phyloP scores from a whole-genome alignment of 305 asterid genomes.

The Euphrasia arctica region DNA sequence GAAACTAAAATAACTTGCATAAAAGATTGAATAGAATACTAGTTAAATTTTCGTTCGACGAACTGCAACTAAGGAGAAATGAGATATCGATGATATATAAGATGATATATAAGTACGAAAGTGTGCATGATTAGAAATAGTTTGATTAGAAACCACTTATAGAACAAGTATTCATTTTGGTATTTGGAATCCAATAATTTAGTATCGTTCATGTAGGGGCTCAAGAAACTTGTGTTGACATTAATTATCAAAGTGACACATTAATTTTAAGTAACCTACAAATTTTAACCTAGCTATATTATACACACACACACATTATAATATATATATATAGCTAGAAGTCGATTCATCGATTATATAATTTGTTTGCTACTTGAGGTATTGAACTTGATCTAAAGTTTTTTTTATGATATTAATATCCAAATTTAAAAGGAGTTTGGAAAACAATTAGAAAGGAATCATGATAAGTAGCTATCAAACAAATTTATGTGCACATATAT shows the following conservation, averaged over 20 bases:
- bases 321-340: too few relatives aligned
- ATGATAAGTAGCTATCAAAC: not conserved
- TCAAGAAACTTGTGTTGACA: conserved; percentile 51
- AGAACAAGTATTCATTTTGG: conserved; percentile 26
- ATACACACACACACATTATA: too few relatives aligned
- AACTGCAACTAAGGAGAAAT: too few relatives aligned
- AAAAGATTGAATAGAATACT: too few relatives aligned
- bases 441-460: not conserved
- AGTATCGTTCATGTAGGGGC: conserved; percentile 32
- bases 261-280: conserved; percentile 26
- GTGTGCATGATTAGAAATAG: not conserved
- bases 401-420: not conserved
- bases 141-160: conserved; percentile 36
- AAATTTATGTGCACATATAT: not conserved
- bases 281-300: conserved; percentile 20
- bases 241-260: conserved; percentile 16
- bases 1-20: too few relatives aligned
- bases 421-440: not conserved
- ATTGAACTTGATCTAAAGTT: not conserved
- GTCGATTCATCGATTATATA: too few relatives aligned
- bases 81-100: too few relatives aligned
- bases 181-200: conserved; percentile 25
- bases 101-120: too few relatives aligned
- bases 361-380: not conserved
- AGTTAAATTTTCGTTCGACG: too few relatives aligned